Evolutionary conservation across 805 yeast species (phyloP), one percentile per base, ranked within the genome.

Genomic region (Myxozyma monticola): DNA sequence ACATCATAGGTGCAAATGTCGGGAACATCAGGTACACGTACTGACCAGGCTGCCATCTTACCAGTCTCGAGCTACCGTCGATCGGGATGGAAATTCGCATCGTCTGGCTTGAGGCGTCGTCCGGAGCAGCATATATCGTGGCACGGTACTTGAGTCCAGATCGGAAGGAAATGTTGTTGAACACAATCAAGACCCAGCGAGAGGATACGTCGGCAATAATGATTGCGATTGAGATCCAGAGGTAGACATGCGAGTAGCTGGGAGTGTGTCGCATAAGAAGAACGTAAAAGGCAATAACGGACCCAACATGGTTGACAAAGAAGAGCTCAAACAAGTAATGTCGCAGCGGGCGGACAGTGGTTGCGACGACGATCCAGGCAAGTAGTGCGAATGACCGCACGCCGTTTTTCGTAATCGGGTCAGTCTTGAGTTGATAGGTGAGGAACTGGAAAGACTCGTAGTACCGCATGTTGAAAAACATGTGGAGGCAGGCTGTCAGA

Each of bases 271-370:
- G 31, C 22, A 48, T 37, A 4, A 51, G 39, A 15, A 58, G 36
- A 6, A 56, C 56, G 30, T 64, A 43, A 31, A 62, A 62, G 2
- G 57, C 63, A 25, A 61, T 31, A 30, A 49, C 41, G 8, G 64
- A 57, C 17, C 53, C 46, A 12, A 62, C 43, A 21, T 62, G 66
- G 21, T 56, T 59, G 21, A 53, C 46, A 37, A 60, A 56, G 38
- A 62, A 62, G 15, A 62, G 47, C 41, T 62, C 63, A 45, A 55
- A 62, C 18, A 47, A 20, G 42, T 41, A 46, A 26, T 42, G 37
- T 12, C 65, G 52, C 17, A 62, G 24, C 1, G 64, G 54, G 49
- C 73, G 69, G 42, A 71, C 67, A 40, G 60, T 47, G 3, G 64
- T 47, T n/a, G 48, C 22, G 4, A 62, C 25, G 22, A 62, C 56